Percentiles rank a stretch among this genome's conserved stretches.
Evolutionary conservation across 768 basidiomycete genomes (phyloP).

Genomic region (Kwoniella dejecticola): DNA sequence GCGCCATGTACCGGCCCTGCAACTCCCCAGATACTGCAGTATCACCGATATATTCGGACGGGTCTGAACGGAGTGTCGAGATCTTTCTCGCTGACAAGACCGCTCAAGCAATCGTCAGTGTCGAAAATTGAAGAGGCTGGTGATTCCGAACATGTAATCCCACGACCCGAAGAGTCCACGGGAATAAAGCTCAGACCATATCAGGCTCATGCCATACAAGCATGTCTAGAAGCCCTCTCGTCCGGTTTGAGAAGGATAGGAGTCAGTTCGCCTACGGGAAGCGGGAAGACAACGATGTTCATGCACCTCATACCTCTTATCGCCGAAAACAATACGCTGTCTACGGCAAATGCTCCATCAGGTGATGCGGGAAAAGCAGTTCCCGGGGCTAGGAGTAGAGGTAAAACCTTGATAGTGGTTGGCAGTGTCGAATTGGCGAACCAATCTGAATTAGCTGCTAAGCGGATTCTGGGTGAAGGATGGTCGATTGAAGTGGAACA

Average conservation of each 20-base stretch:
- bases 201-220: constrained; percentile 75
- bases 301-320: constrained; percentile 75
- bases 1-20: too few species aligned
- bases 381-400: constrained; percentile 28
- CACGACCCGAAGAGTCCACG: not conserved
- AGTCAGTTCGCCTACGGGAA: constrained; percentile 53
- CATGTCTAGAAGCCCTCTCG: constrained; percentile 71
- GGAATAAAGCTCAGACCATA: constrained; percentile 71
- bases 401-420: constrained; percentile 75
- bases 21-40: not conserved
- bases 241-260: constrained; percentile 64
- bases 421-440: constrained; percentile 78
- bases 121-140: not conserved
- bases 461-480: constrained; percentile 64
- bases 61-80: too few species aligned
- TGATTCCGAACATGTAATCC: too few species aligned
- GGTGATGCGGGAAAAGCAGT: too few species aligned
- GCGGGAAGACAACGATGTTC: constrained; percentile 87
- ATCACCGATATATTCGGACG: too few species aligned
- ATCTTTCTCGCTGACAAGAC: too few species aligned
- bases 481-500: constrained; percentile 92
- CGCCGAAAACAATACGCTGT: constrained; percentile 37
- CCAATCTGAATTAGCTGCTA: constrained; percentile 77
- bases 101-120: too few species aligned
- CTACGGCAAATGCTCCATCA: not conserved